A percentile compares a stretch with the other conserved stretches of the same genome.
Conservation (phyloP, 805 yeast species). For the Cyberlindnera galapagoensis region DNA sequence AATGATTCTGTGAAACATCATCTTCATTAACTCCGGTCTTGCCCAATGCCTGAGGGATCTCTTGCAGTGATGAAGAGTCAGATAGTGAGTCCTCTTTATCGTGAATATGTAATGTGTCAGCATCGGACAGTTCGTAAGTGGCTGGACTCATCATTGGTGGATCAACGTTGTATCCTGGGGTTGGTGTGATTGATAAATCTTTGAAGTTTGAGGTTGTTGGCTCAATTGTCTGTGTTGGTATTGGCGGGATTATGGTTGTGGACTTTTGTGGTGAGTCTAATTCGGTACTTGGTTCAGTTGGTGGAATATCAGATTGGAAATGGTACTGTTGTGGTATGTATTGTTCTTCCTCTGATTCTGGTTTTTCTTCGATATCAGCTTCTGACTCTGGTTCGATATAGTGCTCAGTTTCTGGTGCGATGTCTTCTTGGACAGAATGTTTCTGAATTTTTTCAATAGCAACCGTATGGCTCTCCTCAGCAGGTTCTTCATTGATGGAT, state of each 20-base stretch:
- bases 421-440: too few species aligned
- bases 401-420: too few species aligned
- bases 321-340: slow-evolving; percentile 5
- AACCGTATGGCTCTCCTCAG: too few species aligned
- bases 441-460: too few species aligned
- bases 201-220: neutral
- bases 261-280: neutral
- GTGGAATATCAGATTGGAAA: slow-evolving; percentile 6
- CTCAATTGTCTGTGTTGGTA: too few species aligned
- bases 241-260: too few species aligned
- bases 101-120: slow-evolving; percentile 21
- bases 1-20: slow-evolving; percentile 2
- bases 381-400: slow-evolving; percentile 3
- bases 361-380: too few species aligned
- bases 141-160: slow-evolving; percentile 12
- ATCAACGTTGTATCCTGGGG: slow-evolving; percentile 1
- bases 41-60: slow-evolving; percentile 1
- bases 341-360: slow-evolving; percentile 10
- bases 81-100: slow-evolving; percentile 2
- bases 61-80: slow-evolving; percentile 2
- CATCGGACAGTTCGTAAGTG: slow-evolving; percentile 14
- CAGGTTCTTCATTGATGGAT: too few species aligned
- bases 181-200: slow-evolving; percentile 6
- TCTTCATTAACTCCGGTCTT: slow-evolving; percentile 1
- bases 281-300: neutral